These are phyloP conservation scores for Suhomyces tanzawaensis DNA, from an alignment of 805 yeast genomes.

Conservation along the genomic window DNA sequence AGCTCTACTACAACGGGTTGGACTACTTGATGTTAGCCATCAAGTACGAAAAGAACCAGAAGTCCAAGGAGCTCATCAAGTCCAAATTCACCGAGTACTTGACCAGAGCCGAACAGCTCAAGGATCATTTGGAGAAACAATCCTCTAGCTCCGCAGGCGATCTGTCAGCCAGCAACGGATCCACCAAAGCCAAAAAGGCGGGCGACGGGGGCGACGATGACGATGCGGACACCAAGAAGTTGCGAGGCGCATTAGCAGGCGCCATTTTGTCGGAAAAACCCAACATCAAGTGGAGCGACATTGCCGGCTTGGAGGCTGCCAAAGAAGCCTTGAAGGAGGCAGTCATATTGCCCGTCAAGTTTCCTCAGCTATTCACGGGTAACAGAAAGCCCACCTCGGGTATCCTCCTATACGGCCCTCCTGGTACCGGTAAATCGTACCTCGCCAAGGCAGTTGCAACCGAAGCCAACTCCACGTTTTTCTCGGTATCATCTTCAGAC, in stretches of 20 bases:
- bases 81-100: conserved; percentile 89
- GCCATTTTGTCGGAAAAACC: conserved; percentile 92
- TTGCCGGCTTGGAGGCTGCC: conserved; percentile 93
- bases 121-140: conserved; percentile 77
- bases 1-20: conserved; percentile 85
- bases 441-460: conserved; percentile 98
- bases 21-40: conserved; percentile 95
- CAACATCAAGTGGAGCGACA: conserved; percentile 89
- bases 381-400: conserved; percentile 92
- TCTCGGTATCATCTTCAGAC: conserved; percentile 94
- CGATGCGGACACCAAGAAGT: conserved; percentile 81
- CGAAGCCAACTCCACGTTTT: conserved; percentile 95
- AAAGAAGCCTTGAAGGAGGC: conserved; percentile 97
- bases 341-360: conserved; percentile 91
- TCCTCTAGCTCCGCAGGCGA: conserved; percentile 48
- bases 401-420: conserved; percentile 72
- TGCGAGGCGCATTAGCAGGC: conserved; percentile 87
- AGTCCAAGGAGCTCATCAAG: conserved; percentile 83
- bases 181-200: conserved; percentile 53
- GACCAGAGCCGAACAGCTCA: conserved; percentile 89
- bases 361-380: conserved; percentile 93
- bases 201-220: conserved; percentile 59
- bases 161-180: conserved; percentile 52
- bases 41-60: conserved; percentile 86
- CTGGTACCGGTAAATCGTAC: conserved; percentile 97